Evolutionary conservation across 2,329 filamentous ascomycete species (phyloP).

Genomic region (Alternaria sp.): DNA sequence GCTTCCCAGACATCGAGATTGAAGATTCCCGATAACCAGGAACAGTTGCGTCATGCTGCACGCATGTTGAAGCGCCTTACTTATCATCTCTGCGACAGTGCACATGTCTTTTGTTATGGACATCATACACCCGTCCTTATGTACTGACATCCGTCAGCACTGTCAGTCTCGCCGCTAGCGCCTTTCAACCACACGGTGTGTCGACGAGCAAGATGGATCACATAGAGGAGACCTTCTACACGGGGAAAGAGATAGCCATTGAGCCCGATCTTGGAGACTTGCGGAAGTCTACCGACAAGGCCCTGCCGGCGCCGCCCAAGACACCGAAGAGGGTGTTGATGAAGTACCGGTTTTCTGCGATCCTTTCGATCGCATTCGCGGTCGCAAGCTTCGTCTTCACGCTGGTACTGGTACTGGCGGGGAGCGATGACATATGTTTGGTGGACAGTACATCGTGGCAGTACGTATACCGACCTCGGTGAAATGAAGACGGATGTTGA

Average conservation of each 20-base stretch:
- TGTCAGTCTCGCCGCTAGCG: neutral
- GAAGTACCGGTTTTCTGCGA: conserved; percentile 29
- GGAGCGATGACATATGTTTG: conserved; percentile 15
- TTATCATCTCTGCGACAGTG: neutral
- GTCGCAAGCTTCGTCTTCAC: conserved; percentile 22
- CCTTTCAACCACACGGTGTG: neutral
- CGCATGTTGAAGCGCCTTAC: neutral
- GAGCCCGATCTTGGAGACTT: conserved; percentile 31
- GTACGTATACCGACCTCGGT: conserved; percentile 12
- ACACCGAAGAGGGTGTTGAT: conserved; percentile 27
- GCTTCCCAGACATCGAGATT: neutral
- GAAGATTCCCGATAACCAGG: neutral
- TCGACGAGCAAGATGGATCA: neutral
- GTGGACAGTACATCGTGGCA: conserved; percentile 24
- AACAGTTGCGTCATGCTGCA: conserved; percentile 5
- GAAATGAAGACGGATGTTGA: neutral
- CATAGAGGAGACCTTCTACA: conserved; percentile 8
- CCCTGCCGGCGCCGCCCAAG: conserved; percentile 23
- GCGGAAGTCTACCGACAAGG: conserved; percentile 25
- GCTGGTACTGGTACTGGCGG: conserved; percentile 27
- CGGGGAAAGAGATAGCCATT: conserved; percentile 17
- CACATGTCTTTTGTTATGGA: neutral
- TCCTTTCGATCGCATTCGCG: conserved; percentile 19
- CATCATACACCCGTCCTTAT: neutral
- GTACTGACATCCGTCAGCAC: neutral